phyloP scores from a whole-genome alignment of 805 yeast genomes.

The Myxozyma sirexii region DNA sequence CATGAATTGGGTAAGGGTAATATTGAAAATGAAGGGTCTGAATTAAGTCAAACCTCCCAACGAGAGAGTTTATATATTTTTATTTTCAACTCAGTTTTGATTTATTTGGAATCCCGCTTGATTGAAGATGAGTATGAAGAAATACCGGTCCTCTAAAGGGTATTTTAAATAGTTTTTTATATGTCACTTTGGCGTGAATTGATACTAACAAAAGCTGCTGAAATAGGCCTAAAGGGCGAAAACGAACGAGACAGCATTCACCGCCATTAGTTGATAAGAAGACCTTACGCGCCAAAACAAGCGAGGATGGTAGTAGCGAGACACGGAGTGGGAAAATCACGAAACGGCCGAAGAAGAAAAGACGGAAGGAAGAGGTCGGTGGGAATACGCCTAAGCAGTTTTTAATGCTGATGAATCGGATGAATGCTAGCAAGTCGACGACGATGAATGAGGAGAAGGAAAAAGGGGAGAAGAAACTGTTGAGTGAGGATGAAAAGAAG shows the following conservation, averaged over 20 bases:
- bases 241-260: constrained; percentile 21
- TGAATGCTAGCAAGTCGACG: constrained; percentile 5
- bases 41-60: too few relatives aligned
- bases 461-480: not conserved
- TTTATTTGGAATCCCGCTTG: too few relatives aligned
- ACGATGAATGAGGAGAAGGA: not conserved
- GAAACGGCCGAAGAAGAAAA: constrained; percentile 23
- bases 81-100: not conserved
- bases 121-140: constrained; percentile 1
- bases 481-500: not conserved
- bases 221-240: constrained; percentile 15
- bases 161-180: not conserved
- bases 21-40: too few relatives aligned
- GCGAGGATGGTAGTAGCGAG: not conserved
- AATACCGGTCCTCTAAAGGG: constrained; percentile 2
- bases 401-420: constrained; percentile 39
- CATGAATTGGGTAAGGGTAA: too few relatives aligned
- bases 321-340: not conserved
- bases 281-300: not conserved
- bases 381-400: constrained; percentile 45
- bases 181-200: not conserved
- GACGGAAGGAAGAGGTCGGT: constrained; percentile 28
- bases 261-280: constrained; percentile 16
- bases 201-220: not conserved
- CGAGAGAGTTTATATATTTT: not conserved